A percentile compares a stretch with the other conserved stretches of the same genome.
phyloP scores from a whole-genome alignment of 1,284 basidiomycete species.

The Phylloboletellus chloephorus region DNA sequence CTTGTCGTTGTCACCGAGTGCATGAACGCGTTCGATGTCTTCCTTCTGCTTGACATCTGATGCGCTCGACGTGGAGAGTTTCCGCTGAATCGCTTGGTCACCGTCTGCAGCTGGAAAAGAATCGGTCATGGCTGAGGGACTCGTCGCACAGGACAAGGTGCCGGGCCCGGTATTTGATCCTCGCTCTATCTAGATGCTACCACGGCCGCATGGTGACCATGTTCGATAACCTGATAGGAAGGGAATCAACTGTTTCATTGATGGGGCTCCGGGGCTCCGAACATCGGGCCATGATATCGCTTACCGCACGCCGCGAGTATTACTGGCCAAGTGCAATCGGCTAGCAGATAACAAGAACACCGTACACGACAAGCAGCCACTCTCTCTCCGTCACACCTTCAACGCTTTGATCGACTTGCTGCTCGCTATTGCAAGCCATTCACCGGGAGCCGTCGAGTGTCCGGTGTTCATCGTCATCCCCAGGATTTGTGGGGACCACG shows the following conservation, averaged over 20 bases:
- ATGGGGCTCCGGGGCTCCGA: too few relatives aligned
- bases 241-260: too few relatives aligned
- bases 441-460: slow-evolving; percentile 67
- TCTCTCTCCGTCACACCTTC: slow-evolving; percentile 50
- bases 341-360: too few relatives aligned
- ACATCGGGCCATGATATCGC: too few relatives aligned
- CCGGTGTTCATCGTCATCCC: slow-evolving; percentile 70
- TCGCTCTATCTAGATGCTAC: not conserved
- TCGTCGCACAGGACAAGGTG: too few relatives aligned
- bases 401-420: slow-evolving; percentile 80
- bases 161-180: slow-evolving; percentile 2
- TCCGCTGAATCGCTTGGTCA: slow-evolving; percentile 18
- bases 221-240: not conserved
- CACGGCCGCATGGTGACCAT: slow-evolving; percentile 9
- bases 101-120: slow-evolving; percentile 1
- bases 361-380: slow-evolving; percentile 1
- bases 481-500: slow-evolving; percentile 78
- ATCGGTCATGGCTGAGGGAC: slow-evolving; percentile 17
- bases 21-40: slow-evolving; percentile 14
- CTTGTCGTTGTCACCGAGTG: slow-evolving; percentile 25
- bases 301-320: too few relatives aligned
- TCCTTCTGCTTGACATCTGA: slow-evolving; percentile 23
- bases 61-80: slow-evolving; percentile 12
- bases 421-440: slow-evolving; percentile 88
- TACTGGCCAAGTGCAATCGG: too few relatives aligned